phyloP scores from a whole-genome alignment of 2,329 filamentous ascomycete species.

The Aspergillus intermedius region DNA sequence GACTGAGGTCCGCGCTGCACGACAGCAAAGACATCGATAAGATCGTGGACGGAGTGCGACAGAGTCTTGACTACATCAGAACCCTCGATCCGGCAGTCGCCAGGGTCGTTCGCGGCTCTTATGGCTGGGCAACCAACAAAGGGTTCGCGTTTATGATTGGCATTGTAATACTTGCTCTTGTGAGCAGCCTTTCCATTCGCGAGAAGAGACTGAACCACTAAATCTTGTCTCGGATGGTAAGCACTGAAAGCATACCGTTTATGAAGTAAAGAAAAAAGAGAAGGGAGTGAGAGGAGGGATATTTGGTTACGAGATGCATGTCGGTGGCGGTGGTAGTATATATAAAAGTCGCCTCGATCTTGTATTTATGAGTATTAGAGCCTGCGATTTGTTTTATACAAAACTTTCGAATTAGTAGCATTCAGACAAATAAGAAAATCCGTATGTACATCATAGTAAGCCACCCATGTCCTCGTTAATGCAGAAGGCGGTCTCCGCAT shows the following conservation, averaged over 20 bases:
- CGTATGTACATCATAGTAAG: neutral
- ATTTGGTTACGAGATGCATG: too few species aligned
- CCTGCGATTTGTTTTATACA: too few species aligned
- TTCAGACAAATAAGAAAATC: too few species aligned
- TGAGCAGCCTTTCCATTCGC: conserved; percentile 47
- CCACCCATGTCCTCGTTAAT: neutral
- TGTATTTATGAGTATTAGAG: too few species aligned
- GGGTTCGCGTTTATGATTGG: conserved; percentile 47
- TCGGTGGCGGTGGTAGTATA: too few species aligned
- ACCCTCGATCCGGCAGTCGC: conserved; percentile 56
- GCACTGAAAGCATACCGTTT: neutral
- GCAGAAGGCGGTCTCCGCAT: neutral
- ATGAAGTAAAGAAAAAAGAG: too few species aligned
- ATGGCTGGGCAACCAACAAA: conserved; percentile 51
- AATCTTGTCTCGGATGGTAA: conserved; percentile 1
- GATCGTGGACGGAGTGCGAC: conserved; percentile 63
- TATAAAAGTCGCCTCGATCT: too few species aligned
- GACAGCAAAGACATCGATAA: conserved; percentile 54
- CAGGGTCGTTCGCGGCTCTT: conserved; percentile 58
- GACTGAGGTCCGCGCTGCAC: conserved; percentile 49
- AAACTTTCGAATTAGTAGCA: too few species aligned
- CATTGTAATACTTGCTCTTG: conserved; percentile 45
- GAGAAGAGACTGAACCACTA: conserved; percentile 49
- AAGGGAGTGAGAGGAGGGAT: too few species aligned
- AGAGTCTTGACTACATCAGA: conserved; percentile 64